Evolutionary conservation across 768 basidiomycete species (phyloP).

Genomic region (Exsudoporus frostii): DNA sequence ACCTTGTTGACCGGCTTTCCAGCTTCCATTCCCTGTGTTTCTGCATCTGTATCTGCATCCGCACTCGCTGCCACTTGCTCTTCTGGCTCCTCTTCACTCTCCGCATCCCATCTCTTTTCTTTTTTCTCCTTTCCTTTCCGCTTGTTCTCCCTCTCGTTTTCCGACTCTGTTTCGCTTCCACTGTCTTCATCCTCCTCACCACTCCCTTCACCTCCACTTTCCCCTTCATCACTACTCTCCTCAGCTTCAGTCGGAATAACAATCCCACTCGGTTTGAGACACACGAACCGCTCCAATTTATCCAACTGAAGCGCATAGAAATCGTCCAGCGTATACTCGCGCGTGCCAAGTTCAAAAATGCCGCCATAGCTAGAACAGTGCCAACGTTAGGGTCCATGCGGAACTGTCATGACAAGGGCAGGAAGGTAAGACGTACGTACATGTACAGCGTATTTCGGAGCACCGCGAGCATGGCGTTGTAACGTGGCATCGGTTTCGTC

Average conservation of each 20-base stretch:
- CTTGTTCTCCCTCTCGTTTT: conserved; percentile 6
- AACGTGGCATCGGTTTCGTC: conserved; percentile 67
- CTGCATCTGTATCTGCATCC: not conserved
- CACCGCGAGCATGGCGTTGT: conserved; percentile 87
- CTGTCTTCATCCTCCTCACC: conserved; percentile 40
- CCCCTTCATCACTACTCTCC: conserved; percentile 58
- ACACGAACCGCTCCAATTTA: conserved; percentile 76
- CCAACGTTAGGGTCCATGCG: not conserved
- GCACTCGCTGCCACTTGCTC: not conserved
- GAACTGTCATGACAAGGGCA: not conserved
- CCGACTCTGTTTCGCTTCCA: conserved; percentile 8
- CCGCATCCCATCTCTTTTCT: conserved; percentile 20
- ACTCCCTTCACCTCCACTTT: conserved; percentile 55
- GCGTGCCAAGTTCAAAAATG: conserved; percentile 77
- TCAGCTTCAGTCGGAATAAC: conserved; percentile 61
- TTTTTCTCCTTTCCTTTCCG: conserved; percentile 3
- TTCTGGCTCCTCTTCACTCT: conserved; percentile 30
- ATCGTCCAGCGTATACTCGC: conserved; percentile 88
- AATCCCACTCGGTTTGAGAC: conserved; percentile 65
- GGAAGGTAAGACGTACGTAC: conserved; percentile 43
- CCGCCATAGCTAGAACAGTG: conserved; percentile 68
- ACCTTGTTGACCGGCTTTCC: conserved; percentile 8
- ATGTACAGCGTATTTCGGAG: conserved; percentile 83
- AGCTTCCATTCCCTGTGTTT: conserved; percentile 13
- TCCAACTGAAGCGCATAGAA: conserved; percentile 79